These are phyloP conservation scores for Phytophthora fragariaefolia DNA, from an alignment of 352 stramenopile species.

Conservation along the genomic window DNA sequence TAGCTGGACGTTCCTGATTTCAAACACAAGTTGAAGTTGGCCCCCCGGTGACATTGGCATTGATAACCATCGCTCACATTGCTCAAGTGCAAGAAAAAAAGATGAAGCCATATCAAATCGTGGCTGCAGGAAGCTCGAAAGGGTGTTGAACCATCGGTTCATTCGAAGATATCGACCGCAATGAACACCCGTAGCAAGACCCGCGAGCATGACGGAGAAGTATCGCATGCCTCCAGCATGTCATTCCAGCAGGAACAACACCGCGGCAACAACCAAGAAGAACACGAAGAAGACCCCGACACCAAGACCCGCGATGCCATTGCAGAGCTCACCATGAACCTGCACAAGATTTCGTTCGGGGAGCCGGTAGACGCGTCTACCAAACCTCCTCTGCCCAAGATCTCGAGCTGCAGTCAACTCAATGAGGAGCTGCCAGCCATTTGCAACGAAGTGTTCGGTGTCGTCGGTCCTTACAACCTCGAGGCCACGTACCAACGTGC, in stretches of 20 bases:
- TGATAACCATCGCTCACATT: neutral
- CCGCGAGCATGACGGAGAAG: neutral
- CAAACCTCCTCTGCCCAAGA: neutral
- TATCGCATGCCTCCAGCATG: neutral
- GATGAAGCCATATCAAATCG: neutral
- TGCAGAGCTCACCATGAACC: slow-evolving; percentile 13
- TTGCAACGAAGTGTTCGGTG: slow-evolving; percentile 43
- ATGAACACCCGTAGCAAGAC: slow-evolving; percentile 23
- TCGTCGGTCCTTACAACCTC: slow-evolving; percentile 41
- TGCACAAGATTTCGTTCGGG: slow-evolving; percentile 38
- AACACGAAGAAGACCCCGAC: slow-evolving; percentile 15
- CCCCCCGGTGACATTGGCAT: too few species aligned
- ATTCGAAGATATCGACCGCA: slow-evolving; percentile 4
- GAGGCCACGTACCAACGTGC: slow-evolving; percentile 51
- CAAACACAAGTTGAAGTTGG: too few species aligned
- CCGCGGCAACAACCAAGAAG: slow-evolving; percentile 27
- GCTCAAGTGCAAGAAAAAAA: neutral
- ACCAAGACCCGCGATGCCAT: slow-evolving; percentile 5
- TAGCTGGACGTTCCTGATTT: too few species aligned
- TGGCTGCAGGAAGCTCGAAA: neutral
- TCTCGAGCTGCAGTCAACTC: slow-evolving; percentile 19
- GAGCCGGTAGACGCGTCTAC: neutral
- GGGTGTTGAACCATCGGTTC: neutral
- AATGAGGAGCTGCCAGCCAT: slow-evolving; percentile 28
- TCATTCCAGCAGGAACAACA: neutral